A percentile compares a stretch with the other conserved stretches of the same genome.
phyloP scores from a whole-genome alignment of 2,329 filamentous ascomycete species.

The Fusarium phyllophilum region DNA sequence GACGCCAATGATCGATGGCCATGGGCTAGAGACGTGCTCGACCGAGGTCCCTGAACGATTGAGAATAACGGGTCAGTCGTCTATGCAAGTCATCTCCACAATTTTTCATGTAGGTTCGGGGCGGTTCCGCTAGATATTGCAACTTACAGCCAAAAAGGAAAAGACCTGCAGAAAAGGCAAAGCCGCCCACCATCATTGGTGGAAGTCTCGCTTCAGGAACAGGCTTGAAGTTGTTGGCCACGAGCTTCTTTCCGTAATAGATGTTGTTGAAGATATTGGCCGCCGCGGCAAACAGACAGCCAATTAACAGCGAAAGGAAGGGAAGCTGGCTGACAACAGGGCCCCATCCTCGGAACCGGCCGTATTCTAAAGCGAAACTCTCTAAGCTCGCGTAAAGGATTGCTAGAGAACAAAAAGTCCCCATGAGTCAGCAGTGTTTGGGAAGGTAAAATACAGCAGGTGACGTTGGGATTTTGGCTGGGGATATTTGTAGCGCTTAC shows the following conservation, averaged over 20 bases:
- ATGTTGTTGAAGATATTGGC: background rate
- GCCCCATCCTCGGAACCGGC: background rate
- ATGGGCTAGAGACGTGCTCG: background rate
- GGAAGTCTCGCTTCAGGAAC: constrained; percentile 1
- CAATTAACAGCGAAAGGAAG: background rate
- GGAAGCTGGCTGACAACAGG: background rate
- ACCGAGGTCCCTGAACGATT: background rate
- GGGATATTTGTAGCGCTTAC: background rate
- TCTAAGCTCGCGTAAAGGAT: background rate
- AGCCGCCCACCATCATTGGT: background rate
- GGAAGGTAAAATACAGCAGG: background rate
- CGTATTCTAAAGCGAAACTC: background rate
- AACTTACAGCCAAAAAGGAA: constrained; percentile 1
- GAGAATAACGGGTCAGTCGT: background rate
- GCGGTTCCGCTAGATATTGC: background rate
- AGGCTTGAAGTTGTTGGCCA: background rate
- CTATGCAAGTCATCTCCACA: background rate
- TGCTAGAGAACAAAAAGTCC: background rate
- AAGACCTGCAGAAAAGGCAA: background rate
- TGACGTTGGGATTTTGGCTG: background rate
- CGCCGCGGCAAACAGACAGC: background rate
- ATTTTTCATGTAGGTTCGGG: background rate
- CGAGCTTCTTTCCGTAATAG: background rate
- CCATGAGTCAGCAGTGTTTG: background rate
- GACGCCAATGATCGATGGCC: background rate